Base-by-base conservation (phyloP, 805 yeast genomes). In the Nadsonia fulvescens region DNA sequence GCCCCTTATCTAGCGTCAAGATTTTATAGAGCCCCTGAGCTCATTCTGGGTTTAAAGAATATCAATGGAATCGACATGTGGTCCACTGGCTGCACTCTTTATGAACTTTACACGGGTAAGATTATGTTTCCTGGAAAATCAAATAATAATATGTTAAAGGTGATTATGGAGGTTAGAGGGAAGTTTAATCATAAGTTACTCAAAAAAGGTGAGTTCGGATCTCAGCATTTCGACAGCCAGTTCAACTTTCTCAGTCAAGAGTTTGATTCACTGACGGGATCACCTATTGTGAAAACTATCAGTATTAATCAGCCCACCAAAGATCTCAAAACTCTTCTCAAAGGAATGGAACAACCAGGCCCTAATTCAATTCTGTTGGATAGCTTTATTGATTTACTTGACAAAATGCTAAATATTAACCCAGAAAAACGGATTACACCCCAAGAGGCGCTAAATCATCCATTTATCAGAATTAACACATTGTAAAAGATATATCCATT, bases 41-140 rank as follows among this genome's bases (percentile, higher is more conserved):
- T 76, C 4, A 50, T 71, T 7, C 29, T 76, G 3, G 89, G 86
- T 1, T 63, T 75, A 7, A 52, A 67, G 17, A 75, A 74, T 55
- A 42, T 35, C 18, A 41, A 33, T 24, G 40, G 91, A 4, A 79
- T 83, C 29, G 95, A 82, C 47, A 79, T 82, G 59, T 82, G 95
- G 95, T 76, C 93, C 7, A 77, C 86, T 15, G 95, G 93, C 4
- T 82, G 94, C 54, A 78, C 83, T 15, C 63, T 82, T 37, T 92
- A 86, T 6, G 95, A 82, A 44, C 75, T 82, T 78, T 78, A 81
- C 46, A 75, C 92, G 6, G 89, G 94, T 14, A 72, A 76, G 43
- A 89, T 93, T 1, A 54, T 82, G 30, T 82, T 82, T 46, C 83
- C 93, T 8, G 95, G 94, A 22, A 68, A 76, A 9, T 72, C 86